phyloP scores from a whole-genome alignment of 306 rosid species.

The Cicer cuneatum region DNA sequence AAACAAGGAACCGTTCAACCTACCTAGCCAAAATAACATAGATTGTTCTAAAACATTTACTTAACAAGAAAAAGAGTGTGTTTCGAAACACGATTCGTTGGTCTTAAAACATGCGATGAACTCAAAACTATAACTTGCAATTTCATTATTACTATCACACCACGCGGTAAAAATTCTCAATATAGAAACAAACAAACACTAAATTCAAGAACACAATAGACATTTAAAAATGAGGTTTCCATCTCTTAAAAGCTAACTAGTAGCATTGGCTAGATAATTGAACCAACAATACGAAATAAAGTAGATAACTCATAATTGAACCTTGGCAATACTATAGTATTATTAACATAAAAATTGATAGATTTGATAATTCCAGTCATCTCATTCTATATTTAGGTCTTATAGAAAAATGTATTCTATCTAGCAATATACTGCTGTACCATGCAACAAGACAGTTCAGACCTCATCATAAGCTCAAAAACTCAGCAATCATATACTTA shows the following conservation, averaged over 20 bases:
- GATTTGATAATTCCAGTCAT: background rate
- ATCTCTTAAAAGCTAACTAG: background rate
- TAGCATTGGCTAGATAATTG: background rate
- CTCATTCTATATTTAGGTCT: background rate
- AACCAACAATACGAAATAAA: background rate
- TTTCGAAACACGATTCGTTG: background rate
- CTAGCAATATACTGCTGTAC: slow-evolving; percentile 9
- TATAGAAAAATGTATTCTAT: background rate
- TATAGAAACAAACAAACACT: background rate
- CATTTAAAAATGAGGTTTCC: background rate
- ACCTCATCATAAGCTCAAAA: slow-evolving; percentile 3
- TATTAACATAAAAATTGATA: background rate
- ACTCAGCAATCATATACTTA: slow-evolving; percentile 24
- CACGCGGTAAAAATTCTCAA: background rate
- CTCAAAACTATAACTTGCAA: background rate
- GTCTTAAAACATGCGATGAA: background rate
- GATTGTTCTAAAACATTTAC: no score
- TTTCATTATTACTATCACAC: background rate
- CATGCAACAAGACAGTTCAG: background rate
- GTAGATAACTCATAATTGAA: background rate
- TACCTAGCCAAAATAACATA: no score
- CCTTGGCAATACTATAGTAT: background rate
- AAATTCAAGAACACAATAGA: no score
- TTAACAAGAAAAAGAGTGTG: no score
- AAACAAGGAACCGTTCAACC: background rate